phyloP scores from a whole-genome alignment of 345 rosid genomes.

The Cardamine chenopodiifolia region DNA sequence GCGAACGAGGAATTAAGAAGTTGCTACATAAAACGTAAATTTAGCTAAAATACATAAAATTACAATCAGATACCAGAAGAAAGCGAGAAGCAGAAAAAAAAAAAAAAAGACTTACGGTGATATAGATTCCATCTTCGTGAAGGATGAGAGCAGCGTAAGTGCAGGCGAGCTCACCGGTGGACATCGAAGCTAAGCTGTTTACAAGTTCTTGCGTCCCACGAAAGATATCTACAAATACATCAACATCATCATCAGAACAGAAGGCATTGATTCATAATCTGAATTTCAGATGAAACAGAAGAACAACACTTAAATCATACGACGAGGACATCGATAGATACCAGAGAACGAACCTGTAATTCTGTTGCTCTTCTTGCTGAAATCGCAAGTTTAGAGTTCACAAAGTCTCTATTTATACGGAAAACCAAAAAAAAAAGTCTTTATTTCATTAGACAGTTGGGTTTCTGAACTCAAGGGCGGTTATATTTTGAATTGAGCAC shows the following conservation, averaged over 20 bases:
- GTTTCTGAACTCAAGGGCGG: too few species aligned
- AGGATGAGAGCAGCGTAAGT: conserved; percentile 66
- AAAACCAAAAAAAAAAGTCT: background rate
- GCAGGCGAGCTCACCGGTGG: conserved; percentile 61
- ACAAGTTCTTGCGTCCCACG: background rate
- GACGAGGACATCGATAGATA: background rate
- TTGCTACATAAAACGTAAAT: background rate
- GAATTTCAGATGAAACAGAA: background rate
- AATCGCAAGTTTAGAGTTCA: background rate
- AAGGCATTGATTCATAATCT: background rate
- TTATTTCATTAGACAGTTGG: background rate
- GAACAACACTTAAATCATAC: background rate
- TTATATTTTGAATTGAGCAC: background rate
- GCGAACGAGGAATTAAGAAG: background rate
- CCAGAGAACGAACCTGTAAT: background rate
- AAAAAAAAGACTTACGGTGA: conserved; percentile 49
- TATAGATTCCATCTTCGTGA: conserved; percentile 59
- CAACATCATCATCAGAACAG: background rate
- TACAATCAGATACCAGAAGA: too few species aligned
- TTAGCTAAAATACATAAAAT: too few species aligned
- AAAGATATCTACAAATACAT: background rate
- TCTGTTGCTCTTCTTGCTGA: background rate
- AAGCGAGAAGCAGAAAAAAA: too few species aligned
- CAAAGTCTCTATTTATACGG: background rate
- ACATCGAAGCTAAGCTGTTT: conserved; percentile 39